Percentiles rank a stretch among this genome's conserved stretches.
Conservation (phyloP, 208 protist species). For the Acanthamoeba triangularis region DNA sequence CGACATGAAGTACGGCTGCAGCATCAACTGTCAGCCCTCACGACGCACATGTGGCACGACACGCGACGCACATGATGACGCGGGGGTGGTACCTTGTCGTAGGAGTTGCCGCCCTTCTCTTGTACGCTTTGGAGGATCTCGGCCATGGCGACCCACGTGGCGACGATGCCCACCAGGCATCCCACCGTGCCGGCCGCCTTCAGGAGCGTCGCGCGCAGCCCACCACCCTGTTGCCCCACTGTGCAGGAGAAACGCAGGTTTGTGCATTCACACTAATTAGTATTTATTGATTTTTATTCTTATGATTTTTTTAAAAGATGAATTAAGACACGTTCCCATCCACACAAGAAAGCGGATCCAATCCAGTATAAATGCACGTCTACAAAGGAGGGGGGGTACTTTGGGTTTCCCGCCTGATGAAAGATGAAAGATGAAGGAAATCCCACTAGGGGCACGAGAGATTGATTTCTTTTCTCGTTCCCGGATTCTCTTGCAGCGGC, state of each 20-base stretch:
- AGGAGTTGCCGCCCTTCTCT: background rate
- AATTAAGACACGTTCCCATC: background rate
- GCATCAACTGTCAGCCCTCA: background rate
- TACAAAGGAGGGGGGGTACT: too few species aligned
- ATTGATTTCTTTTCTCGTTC: too few species aligned
- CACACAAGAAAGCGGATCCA: too few species aligned
- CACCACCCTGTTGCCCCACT: background rate
- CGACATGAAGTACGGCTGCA: constrained; percentile 41
- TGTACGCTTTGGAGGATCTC: constrained; percentile 39
- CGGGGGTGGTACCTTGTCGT: background rate
- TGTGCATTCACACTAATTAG: background rate
- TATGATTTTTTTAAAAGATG: background rate
- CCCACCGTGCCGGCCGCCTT: background rate
- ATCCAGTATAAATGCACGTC: too few species aligned
- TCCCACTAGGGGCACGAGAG: too few species aligned
- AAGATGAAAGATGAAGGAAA: too few species aligned
- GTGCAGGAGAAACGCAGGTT: background rate
- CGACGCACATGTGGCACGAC: background rate
- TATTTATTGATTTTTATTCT: background rate
- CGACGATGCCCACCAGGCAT: constrained; percentile 1
- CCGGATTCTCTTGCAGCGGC: too few species aligned
- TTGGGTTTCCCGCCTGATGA: too few species aligned
- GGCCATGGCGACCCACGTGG: constrained; percentile 15
- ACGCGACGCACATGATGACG: background rate
- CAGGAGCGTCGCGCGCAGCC: background rate